Base-by-base conservation (phyloP, 2,329 filamentous ascomycete species). In the Amphichorda felina region DNA sequence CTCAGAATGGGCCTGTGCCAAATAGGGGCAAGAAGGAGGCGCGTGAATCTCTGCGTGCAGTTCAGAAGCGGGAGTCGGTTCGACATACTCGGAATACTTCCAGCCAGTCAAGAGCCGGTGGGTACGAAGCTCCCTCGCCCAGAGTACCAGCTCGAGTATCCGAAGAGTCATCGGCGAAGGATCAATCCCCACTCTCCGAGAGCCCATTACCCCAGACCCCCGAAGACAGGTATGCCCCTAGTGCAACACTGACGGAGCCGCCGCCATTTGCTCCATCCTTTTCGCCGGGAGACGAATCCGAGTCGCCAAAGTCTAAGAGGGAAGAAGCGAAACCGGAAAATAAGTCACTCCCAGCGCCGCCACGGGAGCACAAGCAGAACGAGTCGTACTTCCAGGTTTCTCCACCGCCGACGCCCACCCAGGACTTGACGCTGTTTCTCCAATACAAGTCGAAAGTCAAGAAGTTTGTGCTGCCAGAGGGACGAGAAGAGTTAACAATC, bases 371-470 rank as follows among this genome's bases (percentile, higher is more conserved):
- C 40, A 72, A 68, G 38, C 41, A 46, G 4, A 45, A 44, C 18
- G 63, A 68, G 19, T 64, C 67, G 35, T 68, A 69, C 29, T 75
- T 74, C 42, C 65, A 75, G 16, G 78, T 80, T 29, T 61, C 59
- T 1, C 86, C 85, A 8, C 79, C 82, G 25, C 66, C 63, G 13
- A 59, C 66, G 7, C 61, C 78, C 6, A 80, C 79, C 8, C 94
- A 94, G 53, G 87, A 95, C 46, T 68, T 98, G 34, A 96, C 89
- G 0, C 64, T 98, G 27, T 98, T 96, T 55, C 59, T 96, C 41
- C 89, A 96, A 58, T 95, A 96, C 63, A 94, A 93, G 55, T 91
- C 82, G 47, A 91, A 91, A 54, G 88, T 96, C 47, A 96, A 95
- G 61, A 96, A 96, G 55, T 93, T 93, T 53, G 77, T 94, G 13